Percentiles rank a stretch among this genome's conserved stretches.
phyloP scores from a whole-genome alignment of 352 stramenopile species.

The Phytophthora tentaculata region DNA sequence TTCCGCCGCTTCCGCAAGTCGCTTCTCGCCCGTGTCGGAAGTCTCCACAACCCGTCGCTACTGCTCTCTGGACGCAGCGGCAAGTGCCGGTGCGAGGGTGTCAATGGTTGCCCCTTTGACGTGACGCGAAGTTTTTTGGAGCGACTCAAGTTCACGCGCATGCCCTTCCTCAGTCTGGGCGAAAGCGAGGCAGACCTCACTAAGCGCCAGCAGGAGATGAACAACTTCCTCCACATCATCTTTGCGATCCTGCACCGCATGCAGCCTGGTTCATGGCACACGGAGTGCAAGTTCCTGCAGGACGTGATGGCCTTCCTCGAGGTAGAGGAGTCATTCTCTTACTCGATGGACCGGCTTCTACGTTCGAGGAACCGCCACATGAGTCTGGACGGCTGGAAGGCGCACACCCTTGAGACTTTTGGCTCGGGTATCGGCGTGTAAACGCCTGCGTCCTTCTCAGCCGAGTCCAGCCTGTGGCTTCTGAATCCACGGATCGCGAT shows the following conservation, averaged over 20 bases:
- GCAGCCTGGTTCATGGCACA: conserved; percentile 66
- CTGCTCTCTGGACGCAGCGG: conserved; percentile 44
- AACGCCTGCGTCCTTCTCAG: conserved; percentile 8
- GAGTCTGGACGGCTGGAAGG: conserved; percentile 81
- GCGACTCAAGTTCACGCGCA: conserved; percentile 75
- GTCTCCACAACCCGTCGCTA: conserved; percentile 44
- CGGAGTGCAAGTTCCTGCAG: conserved; percentile 81
- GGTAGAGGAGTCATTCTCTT: conserved; percentile 73
- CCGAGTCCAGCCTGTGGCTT: conserved; percentile 7
- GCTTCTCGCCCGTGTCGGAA: conserved; percentile 66
- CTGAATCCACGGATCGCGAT: conserved; percentile 36
- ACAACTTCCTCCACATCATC: conserved; percentile 85
- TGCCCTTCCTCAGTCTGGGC: conserved; percentile 69
- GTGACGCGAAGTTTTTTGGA: conserved; percentile 75
- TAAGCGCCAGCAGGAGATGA: conserved; percentile 79
- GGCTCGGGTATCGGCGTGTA: conserved; percentile 75
- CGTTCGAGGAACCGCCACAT: conserved; percentile 71
- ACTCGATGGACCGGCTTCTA: conserved; percentile 72
- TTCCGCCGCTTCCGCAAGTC: conserved; percentile 81
- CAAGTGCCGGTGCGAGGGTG: conserved; percentile 67
- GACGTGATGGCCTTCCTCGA: conserved; percentile 84
- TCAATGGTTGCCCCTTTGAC: conserved; percentile 72
- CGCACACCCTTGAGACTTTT: conserved; percentile 76
- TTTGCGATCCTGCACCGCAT: conserved; percentile 84
- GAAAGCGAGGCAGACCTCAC: conserved; percentile 52